Conservation (phyloP, 1,284 basidiomycete species). For the Moesziomyces antarcticus region DNA sequence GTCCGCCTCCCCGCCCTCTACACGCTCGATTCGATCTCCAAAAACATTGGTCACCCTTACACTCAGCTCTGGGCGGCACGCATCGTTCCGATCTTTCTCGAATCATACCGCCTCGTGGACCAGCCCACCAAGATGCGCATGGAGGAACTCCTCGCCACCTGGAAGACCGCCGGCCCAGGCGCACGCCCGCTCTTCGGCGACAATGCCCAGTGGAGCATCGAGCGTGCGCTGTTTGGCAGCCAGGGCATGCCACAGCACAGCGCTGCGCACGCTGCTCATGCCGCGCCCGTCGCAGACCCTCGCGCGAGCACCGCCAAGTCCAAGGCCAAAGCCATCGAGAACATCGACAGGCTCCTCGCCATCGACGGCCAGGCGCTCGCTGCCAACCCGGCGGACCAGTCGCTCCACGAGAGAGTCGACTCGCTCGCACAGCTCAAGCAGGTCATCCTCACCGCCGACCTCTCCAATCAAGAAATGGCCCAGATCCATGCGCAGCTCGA, state of each 20-base stretch:
- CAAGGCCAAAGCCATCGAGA: conserved; percentile 52
- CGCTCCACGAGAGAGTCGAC: conserved; percentile 44
- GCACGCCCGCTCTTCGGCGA: conserved; percentile 60
- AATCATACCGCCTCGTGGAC: conserved; percentile 65
- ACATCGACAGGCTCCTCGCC: conserved; percentile 57
- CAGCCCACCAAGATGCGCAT: conserved; percentile 61
- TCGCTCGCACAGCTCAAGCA: conserved; percentile 74
- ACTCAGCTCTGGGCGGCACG: conserved; percentile 59
- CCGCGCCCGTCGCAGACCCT: conserved; percentile 25
- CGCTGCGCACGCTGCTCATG: conserved; percentile 3
- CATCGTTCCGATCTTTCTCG: conserved; percentile 61
- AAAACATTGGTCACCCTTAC: conserved; percentile 66
- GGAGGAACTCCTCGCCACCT: conserved; percentile 65
- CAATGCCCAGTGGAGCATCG: conserved; percentile 61
- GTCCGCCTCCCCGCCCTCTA: conserved; percentile 95
- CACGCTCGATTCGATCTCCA: conserved; percentile 86
- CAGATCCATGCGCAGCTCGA: conserved; percentile 83
- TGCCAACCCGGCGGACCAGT: conserved; percentile 40
- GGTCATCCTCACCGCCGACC: conserved; percentile 78
- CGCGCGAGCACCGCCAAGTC: conserved; percentile 22
- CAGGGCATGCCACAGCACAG: conserved; percentile 46
- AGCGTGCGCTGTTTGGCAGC: conserved; percentile 59
- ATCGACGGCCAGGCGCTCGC: conserved; percentile 52
- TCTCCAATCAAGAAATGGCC: conserved; percentile 81
- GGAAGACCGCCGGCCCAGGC: conserved; percentile 57